A percentile compares a stretch with the other conserved stretches of the same genome.
Evolutionary conservation across 2,329 filamentous ascomycete genomes (phyloP).

Genomic region (Cercospora berteroae): DNA sequence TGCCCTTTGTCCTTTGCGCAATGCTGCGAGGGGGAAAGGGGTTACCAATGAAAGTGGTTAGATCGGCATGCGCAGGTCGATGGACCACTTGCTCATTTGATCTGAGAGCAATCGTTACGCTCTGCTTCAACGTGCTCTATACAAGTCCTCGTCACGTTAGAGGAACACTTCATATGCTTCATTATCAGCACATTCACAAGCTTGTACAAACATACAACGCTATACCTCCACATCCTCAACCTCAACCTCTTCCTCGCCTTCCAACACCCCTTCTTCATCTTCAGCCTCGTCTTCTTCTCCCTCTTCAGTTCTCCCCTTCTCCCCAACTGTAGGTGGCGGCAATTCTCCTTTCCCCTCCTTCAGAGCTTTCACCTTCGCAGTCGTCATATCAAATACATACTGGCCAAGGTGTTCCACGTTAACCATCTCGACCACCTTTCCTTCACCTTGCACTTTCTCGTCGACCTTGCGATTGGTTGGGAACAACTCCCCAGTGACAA

Average conservation of each 20-base stretch:
- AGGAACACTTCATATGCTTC: not conserved
- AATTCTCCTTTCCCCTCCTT: conserved; percentile 43
- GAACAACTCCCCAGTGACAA: conserved; percentile 85
- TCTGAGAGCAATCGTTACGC: not conserved
- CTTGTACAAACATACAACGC: not conserved
- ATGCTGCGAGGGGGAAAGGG: not conserved
- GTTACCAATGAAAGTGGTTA: not conserved
- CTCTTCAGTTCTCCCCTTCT: conserved; percentile 29
- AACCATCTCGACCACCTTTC: conserved; percentile 71
- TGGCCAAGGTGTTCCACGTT: conserved; percentile 90
- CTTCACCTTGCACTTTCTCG: conserved; percentile 36
- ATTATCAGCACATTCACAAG: not conserved
- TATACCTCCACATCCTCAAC: conserved; percentile 14
- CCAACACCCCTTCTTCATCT: conserved; percentile 21
- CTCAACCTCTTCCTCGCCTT: not conserved
- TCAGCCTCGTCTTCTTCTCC: conserved; percentile 37
- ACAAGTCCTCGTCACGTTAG: not conserved
- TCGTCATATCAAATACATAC: conserved; percentile 96
- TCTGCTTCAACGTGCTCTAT: not conserved
- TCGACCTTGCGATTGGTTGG: conserved; percentile 59
- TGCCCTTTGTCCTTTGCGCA: not conserved
- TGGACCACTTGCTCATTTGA: not conserved
- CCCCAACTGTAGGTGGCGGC: conserved; percentile 24
- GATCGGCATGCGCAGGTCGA: not conserved
- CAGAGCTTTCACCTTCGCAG: conserved; percentile 62